Conservation (phyloP, 2,329 filamentous ascomycete genomes). For the Cercospora sojina region DNA sequence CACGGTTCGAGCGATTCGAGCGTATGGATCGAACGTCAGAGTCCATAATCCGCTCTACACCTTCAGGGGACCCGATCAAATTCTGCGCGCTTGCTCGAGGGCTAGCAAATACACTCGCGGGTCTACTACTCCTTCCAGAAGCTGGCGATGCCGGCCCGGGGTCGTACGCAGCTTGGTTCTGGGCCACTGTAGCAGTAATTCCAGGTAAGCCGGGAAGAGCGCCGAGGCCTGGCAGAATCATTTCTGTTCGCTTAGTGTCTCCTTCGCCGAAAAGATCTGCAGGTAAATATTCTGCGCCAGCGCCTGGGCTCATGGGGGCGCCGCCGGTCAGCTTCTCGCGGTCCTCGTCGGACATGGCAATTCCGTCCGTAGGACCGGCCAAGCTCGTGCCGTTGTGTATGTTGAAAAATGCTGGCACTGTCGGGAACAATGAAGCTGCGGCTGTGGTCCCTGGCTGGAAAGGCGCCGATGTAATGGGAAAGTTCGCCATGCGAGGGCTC, state of each 20-base stretch:
- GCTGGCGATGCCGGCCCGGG: constrained; percentile 45
- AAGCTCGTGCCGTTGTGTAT: constrained; percentile 62
- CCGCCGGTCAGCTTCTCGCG: constrained; percentile 60
- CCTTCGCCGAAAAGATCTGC: constrained; percentile 55
- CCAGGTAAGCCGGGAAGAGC: constrained; percentile 43
- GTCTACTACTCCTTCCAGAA: constrained; percentile 43
- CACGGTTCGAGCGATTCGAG: constrained; percentile 52
- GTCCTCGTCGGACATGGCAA: constrained; percentile 60
- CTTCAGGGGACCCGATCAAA: constrained; percentile 44
- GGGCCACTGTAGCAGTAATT: background rate
- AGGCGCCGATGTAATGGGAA: constrained; percentile 30
- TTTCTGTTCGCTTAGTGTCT: constrained; percentile 27
- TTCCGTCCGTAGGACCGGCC: constrained; percentile 44
- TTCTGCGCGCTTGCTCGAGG: constrained; percentile 49
- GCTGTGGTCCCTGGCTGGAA: constrained; percentile 45
- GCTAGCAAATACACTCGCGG: constrained; percentile 50
- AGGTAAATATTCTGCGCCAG: constrained; percentile 66
- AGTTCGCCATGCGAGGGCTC: constrained; percentile 31
- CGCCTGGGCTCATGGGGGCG: constrained; percentile 74
- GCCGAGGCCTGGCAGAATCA: constrained; percentile 38
- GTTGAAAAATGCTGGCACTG: constrained; percentile 51
- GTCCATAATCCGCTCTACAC: constrained; percentile 38
- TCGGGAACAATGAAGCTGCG: constrained; percentile 54
- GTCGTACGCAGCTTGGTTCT: constrained; percentile 2
- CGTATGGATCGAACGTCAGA: constrained; percentile 49